These are phyloP conservation scores for Agrocybe pediades DNA, from an alignment of 768 basidiomycete species.

Conservation along the genomic window DNA sequence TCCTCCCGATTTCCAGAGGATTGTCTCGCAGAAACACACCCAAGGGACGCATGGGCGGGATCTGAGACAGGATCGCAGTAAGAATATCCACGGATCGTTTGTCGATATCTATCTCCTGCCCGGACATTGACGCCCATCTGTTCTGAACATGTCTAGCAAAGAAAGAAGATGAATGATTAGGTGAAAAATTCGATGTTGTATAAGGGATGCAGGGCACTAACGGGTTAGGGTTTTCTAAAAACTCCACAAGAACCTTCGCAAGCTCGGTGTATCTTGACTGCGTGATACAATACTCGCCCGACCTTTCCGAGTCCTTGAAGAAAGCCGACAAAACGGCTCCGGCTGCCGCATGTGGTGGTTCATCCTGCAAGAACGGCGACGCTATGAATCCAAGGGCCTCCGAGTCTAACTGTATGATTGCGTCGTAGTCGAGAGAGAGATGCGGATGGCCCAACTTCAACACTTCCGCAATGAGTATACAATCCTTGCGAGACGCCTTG, in stretches of 20 bases:
- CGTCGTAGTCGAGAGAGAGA: not conserved
- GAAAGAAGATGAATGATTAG: not conserved
- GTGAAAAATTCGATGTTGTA: not conserved
- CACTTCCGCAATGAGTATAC: not conserved
- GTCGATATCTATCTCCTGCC: not conserved
- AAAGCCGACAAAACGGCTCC: not conserved
- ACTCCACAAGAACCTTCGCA: not conserved
- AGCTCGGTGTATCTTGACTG: not conserved
- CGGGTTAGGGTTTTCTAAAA: not conserved
- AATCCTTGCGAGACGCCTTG: not conserved
- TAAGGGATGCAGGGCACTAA: not conserved
- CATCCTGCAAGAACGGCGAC: not conserved
- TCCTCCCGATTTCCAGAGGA: not conserved
- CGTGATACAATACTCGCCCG: not conserved
- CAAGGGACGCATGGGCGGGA: not conserved
- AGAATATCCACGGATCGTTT: not conserved
- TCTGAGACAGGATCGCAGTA: not conserved
- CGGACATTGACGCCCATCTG: not conserved
- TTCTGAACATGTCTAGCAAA: not conserved
- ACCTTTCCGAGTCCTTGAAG: not conserved
- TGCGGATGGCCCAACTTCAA: not conserved
- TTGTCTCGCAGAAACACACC: not conserved
- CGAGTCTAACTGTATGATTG: not conserved
- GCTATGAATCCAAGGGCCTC: not conserved
- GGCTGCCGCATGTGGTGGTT: not conserved